Evolutionary conservation across 179 eudicot species (phyloP).

Genomic region (Corrigiola litoralis): DNA sequence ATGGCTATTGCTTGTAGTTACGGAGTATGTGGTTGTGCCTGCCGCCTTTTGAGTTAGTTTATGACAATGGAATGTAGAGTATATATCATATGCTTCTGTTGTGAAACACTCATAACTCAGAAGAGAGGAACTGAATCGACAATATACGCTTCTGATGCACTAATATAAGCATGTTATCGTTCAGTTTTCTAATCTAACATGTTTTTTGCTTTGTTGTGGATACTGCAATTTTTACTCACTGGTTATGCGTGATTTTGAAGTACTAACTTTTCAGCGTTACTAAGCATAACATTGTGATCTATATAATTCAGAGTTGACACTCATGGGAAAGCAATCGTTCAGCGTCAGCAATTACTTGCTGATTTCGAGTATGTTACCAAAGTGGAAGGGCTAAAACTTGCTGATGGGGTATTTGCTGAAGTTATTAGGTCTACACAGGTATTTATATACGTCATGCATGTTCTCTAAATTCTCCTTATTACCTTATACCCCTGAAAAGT

Average conservation of each 20-base stretch:
- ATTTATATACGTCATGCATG: too few species aligned
- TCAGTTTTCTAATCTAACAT: neutral
- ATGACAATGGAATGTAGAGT: too few species aligned
- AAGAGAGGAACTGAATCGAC: too few species aligned
- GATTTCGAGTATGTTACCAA: constrained; percentile 43
- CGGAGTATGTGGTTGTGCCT: too few species aligned
- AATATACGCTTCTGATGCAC: too few species aligned
- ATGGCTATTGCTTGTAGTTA: too few species aligned
- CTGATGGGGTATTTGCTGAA: constrained; percentile 57
- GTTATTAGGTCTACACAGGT: constrained; percentile 74
- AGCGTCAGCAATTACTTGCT: constrained; percentile 61
- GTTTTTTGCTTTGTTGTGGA: neutral
- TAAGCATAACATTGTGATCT: neutral
- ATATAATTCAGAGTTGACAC: constrained; percentile 42
- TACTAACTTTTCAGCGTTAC: neutral
- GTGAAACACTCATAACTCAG: too few species aligned
- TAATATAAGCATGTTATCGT: too few species aligned
- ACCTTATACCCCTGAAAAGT: neutral
- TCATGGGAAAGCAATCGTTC: constrained; percentile 66
- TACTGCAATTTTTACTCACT: neutral
- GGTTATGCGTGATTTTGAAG: neutral
- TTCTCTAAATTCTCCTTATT: neutral
- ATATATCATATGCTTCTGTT: too few species aligned
- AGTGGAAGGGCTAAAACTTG: constrained; percentile 37
- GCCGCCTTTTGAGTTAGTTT: too few species aligned